Evolutionary conservation across 345 rosid species (phyloP), one percentile per base, ranked within the genome.

Genomic region (Sisymbrium irio): DNA sequence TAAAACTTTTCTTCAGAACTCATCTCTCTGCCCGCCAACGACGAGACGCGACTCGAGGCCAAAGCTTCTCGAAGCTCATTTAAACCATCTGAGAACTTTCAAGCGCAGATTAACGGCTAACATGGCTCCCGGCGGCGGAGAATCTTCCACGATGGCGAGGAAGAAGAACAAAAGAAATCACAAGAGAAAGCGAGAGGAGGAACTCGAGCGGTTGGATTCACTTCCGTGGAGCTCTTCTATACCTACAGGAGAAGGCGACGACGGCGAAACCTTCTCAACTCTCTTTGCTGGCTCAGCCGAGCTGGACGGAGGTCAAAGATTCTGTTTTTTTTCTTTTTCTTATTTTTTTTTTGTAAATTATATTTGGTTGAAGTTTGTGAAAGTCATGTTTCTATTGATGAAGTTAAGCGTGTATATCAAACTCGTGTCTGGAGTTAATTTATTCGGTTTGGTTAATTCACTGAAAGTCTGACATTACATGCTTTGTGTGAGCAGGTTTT

Each of bases 251-350:
- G 82, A 72, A 57, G 90, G 84, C 62, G 83, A 73, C 17, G 81
- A 80, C 15, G 77, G 57, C 2, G 73, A 76, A 62, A 55, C 78
- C 32, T 83, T 86, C 79, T 72, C 96, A 13, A 74, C 90, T 57
- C 82, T 82, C 30, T 78, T 86, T 61, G 63, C 62, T n/a, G 89
- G 95, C 28, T 83, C 87, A 49, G 84, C 80, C 59, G 86, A 88
- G 74, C 89, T 87, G 37, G 93, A 86, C 61, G 97, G 98, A 85
- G 98, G 97, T 90, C 50, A 12, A 6, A 36, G 2, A 35, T 35
- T 27, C 28, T 4, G 33, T 30, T 33, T 33, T 35, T 7, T 2
- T 60, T 12, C 20, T 14, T 15, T 4, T 2, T 35, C 32, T 60
- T 7, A n/a, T 41, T 6, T n/a, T n/a, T n/a, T n/a, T 13, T 59